Evolutionary conservation across 1,284 basidiomycete genomes (phyloP).

Genomic region (Phylloporus sp.): DNA sequence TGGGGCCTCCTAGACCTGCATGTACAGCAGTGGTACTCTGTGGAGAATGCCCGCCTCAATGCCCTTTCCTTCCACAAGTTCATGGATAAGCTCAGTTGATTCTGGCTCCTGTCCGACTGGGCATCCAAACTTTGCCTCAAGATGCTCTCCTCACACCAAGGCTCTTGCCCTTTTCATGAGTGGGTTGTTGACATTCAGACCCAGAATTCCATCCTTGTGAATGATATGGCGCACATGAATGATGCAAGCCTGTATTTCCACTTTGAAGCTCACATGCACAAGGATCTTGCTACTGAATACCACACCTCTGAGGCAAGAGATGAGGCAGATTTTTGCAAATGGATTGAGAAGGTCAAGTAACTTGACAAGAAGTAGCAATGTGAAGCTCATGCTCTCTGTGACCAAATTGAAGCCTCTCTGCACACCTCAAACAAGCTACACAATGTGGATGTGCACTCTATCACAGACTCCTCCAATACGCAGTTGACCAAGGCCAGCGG

Average conservation of each 20-base stretch:
- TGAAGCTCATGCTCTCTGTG: not conserved
- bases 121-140: not conserved
- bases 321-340: not conserved
- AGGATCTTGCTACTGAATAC: slow-evolving; percentile 2
- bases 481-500: too few species aligned
- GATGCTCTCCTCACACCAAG: slow-evolving; percentile 1
- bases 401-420: not conserved
- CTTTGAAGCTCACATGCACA: slow-evolving; percentile 15
- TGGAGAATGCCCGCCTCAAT: not conserved
- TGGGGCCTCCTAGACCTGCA: not conserved
- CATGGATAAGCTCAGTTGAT: not conserved
- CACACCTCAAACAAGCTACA: too few species aligned
- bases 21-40: not conserved
- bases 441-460: too few species aligned
- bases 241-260: slow-evolving; percentile 3
- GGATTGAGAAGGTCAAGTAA: slow-evolving; percentile 13
- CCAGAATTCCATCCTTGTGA: slow-evolving; percentile 9
- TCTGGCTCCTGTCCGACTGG: slow-evolving; percentile 17
- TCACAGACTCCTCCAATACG: too few species aligned
- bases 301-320: not conserved
- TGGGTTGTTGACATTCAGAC: slow-evolving; percentile 11
- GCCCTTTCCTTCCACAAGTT: not conserved
- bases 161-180: slow-evolving; percentile 2
- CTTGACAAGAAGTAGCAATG: slow-evolving; percentile 1
- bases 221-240: not conserved